Evolutionary conservation across 2,329 filamentous ascomycete species (phyloP), one percentile per base, ranked within the genome.

Genomic region (Claviceps arundinis): DNA sequence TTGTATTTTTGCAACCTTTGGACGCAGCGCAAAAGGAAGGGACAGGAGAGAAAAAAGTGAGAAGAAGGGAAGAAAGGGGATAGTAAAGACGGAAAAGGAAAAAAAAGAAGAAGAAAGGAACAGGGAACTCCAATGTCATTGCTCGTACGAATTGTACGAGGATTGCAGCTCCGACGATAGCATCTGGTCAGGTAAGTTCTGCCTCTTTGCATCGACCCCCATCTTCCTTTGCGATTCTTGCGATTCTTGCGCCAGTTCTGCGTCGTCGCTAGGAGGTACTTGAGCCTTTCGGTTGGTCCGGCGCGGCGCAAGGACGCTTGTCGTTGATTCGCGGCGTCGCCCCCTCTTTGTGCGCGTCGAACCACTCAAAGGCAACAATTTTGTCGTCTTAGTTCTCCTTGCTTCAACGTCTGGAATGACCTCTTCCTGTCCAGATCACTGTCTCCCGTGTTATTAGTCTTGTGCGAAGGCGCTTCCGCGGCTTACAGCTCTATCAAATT

Each of bases 51-150:
- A 11, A 4, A 34, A 30, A 11, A 11, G 9, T 9, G 30, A 34
- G 30, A 34, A 34, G 9, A 34, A 11, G 9, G 30, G 30, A 34
- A 34, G 30, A 34, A 34, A 11, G 11, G 30, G 30, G 9, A 34
- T 34, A 34, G 30, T 41, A 19, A 41, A 41, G 38, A 41, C 16
- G 41, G 22, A 9, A 43, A 22, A 22, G 5, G 22, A 13, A 42
- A 4, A 43, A 9, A 7, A 43, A 5, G 7, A 9, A 43, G 19
- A 11, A 17, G 11, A 24, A 24, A 22, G 14, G 16, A 22, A 48
- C 7, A 17, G 5, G 43, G 30, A n/a, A 24, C n/a, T 41, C 46
- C 50, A 48, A 57, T 58, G 52, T 49, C 40, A 56, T 53, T 26
- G 43, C 50, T 52, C 40, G 54, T 38, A 44, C 49, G 24, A 47